phyloP scores from a whole-genome alignment of 352 stramenopile species.

The Aphanomyces invadans region DNA sequence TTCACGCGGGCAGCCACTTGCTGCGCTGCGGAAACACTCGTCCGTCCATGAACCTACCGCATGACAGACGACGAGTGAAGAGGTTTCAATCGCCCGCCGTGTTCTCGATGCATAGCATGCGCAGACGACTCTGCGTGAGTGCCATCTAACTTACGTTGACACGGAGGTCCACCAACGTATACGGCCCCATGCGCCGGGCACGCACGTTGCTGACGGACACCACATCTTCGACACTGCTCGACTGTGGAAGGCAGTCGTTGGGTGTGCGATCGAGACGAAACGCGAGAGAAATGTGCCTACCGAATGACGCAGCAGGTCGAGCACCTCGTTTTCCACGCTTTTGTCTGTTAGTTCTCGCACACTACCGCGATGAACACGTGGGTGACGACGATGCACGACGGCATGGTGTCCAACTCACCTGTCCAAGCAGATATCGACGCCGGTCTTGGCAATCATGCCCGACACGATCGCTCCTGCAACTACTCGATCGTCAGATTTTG shows the following conservation, averaged over 20 bases:
- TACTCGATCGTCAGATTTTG: conserved; percentile 26
- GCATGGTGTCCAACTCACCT: conserved; percentile 30
- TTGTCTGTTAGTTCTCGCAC: conserved; percentile 81
- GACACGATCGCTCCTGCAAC: conserved; percentile 78
- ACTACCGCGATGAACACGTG: conserved; percentile 32
- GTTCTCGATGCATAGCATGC: no score
- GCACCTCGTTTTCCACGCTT: conserved; percentile 67
- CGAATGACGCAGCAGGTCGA: conserved; percentile 67
- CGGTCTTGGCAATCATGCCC: conserved; percentile 85
- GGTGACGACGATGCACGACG: no score
- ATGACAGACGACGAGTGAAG: no score
- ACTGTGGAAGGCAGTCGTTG: conserved; percentile 32
- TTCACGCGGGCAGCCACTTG: conserved; percentile 66
- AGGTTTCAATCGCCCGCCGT: no score
- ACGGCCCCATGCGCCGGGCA: conserved; percentile 78
- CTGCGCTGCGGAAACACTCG: conserved; percentile 78
- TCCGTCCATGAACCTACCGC: conserved; percentile 47
- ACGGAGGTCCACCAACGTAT: conserved; percentile 77
- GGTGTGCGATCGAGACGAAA: no score
- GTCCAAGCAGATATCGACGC: conserved; percentile 73
- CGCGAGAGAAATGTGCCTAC: conserved; percentile 28
- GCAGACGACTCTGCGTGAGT: no score
- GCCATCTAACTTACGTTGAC: no score
- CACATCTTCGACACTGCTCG: conserved; percentile 71
- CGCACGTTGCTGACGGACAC: conserved; percentile 71